A percentile compares a stretch with the other conserved stretches of the same genome.
phyloP scores from a whole-genome alignment of 2,329 filamentous ascomycete species.

The Phaeosphaeriaceae sp. region DNA sequence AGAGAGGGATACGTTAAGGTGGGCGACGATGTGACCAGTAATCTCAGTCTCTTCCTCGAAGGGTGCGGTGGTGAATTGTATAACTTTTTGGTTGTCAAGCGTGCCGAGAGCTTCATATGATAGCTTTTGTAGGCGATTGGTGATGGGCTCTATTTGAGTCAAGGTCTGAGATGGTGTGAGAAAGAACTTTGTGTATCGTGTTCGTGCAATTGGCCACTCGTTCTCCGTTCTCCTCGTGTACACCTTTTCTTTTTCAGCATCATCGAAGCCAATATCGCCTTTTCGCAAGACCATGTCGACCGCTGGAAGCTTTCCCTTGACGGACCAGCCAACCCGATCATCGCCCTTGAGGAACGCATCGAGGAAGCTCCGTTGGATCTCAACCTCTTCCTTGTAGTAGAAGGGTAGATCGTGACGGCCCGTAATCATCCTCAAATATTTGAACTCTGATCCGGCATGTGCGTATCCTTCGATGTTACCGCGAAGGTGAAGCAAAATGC shows the following conservation, averaged over 20 bases:
- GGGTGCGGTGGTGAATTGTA: slow-evolving; percentile 64
- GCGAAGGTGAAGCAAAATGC: slow-evolving; percentile 70
- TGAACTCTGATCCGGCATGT: slow-evolving; percentile 68
- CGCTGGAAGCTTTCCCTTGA: slow-evolving; percentile 63
- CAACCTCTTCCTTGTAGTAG: slow-evolving; percentile 72
- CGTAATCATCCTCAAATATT: slow-evolving; percentile 73
- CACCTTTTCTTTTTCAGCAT: slow-evolving; percentile 64
- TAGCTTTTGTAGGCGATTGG: slow-evolving; percentile 50
- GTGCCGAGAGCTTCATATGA: slow-evolving; percentile 67
- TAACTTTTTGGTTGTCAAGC: slow-evolving; percentile 58
- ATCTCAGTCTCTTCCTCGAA: slow-evolving; percentile 72
- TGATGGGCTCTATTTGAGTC: slow-evolving; percentile 37
- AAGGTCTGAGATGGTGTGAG: slow-evolving; percentile 59
- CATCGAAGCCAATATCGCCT: slow-evolving; percentile 71
- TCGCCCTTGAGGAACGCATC: slow-evolving; percentile 74
- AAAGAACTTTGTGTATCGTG: slow-evolving; percentile 67
- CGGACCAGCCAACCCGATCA: slow-evolving; percentile 66
- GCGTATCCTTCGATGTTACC: slow-evolving; percentile 72
- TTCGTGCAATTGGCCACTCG: slow-evolving; percentile 72
- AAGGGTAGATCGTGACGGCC: slow-evolving; percentile 75
- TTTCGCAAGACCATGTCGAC: slow-evolving; percentile 69
- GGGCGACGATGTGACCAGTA: slow-evolving; percentile 70
- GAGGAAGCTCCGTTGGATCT: slow-evolving; percentile 70
- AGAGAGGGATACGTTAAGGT: slow-evolving; percentile 65
- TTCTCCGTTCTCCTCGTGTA: slow-evolving; percentile 64